Evolutionary conservation across 768 basidiomycete species (phyloP).

Genomic region (Cystofilobasidium bisporidii): DNA sequence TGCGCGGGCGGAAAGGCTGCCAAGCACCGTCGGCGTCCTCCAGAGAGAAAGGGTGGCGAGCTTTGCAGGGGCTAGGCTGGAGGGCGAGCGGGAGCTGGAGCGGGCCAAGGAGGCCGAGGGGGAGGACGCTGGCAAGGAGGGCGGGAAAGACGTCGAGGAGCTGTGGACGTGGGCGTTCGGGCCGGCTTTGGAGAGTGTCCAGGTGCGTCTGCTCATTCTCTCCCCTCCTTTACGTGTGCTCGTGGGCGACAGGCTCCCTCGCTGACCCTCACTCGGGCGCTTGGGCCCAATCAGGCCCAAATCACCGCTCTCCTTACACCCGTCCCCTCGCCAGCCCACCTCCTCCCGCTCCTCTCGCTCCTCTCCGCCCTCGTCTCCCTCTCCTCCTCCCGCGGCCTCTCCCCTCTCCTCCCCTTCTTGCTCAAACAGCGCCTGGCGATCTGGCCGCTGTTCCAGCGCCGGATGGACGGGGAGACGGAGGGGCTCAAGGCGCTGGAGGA

Average conservation of each 20-base stretch:
- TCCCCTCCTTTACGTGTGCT: too few relatives aligned
- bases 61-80: neutral
- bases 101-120: slow-evolving; percentile 1
- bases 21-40: neutral
- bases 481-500: slow-evolving; percentile 74
- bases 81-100: neutral
- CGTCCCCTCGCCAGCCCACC: slow-evolving; percentile 48
- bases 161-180: slow-evolving; percentile 92
- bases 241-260: too few relatives aligned
- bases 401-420: slow-evolving; percentile 71
- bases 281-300: slow-evolving; percentile 55
- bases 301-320: slow-evolving; percentile 60
- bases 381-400: slow-evolving; percentile 58
- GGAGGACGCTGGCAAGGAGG: slow-evolving; percentile 34
- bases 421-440: slow-evolving; percentile 71
- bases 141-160: slow-evolving; percentile 43
- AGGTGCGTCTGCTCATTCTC: slow-evolving; percentile 46
- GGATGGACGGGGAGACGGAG: slow-evolving; percentile 73
- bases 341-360: slow-evolving; percentile 66
- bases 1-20: neutral
- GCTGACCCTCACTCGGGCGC: neutral
- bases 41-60: slow-evolving; percentile 1
- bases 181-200: slow-evolving; percentile 75
- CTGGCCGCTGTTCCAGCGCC: slow-evolving; percentile 90
- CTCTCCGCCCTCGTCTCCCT: slow-evolving; percentile 49